Base-by-base conservation (phyloP, 768 basidiomycete species). In the Trametes sanguinea region DNA sequence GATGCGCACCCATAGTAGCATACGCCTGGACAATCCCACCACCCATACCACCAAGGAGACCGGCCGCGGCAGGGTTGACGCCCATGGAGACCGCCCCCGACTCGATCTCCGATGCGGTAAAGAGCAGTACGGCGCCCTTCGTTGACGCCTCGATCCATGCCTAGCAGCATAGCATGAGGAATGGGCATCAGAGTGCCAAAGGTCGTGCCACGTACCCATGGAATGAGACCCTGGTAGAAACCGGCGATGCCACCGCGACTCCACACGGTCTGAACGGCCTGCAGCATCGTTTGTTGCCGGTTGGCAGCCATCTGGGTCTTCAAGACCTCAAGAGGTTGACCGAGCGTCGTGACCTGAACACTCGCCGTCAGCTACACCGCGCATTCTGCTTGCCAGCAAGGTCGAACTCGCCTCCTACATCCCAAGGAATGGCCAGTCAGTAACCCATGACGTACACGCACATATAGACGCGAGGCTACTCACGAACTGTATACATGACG, bases 301-400 rank as follows among this genome's bases (percentile, higher is more conserved):
- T 96, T 95, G 63, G 95, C 94, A 61, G 97, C 97, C 97, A 99
- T 98, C 74, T 99, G 97, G 16, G 97, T 99, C 79, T 99, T 99
- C 67, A 98, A 77, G 37, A 98, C 97, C 78, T 99, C 97, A 61
- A 99, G 79, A 22, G 97, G 97, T 80, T 99, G 97, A 40, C 97
- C 97, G 33, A 99, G 85, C 8, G 96, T 98, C 59, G 97, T 98
- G 67, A 99, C 97, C 89, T 98, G 71, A 7, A 39, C 46, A 29
- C 54, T 6, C 4, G 16, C 14, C 6, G 37, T 62, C 30, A 51
- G 48, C n/a, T 4, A 17, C 6, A 11, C n/a, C 22, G 30, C 29
- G 6, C 32, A 35, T 8, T 1, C 32, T 9, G 46, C 9, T 45
- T 32, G 35, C 4, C 10, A 11, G 32, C 4, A 27, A 29, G 6